Evolutionary conservation across 768 basidiomycete genomes (phyloP), one percentile per base, ranked within the genome.

Genomic region (Pisolithus sp.): DNA sequence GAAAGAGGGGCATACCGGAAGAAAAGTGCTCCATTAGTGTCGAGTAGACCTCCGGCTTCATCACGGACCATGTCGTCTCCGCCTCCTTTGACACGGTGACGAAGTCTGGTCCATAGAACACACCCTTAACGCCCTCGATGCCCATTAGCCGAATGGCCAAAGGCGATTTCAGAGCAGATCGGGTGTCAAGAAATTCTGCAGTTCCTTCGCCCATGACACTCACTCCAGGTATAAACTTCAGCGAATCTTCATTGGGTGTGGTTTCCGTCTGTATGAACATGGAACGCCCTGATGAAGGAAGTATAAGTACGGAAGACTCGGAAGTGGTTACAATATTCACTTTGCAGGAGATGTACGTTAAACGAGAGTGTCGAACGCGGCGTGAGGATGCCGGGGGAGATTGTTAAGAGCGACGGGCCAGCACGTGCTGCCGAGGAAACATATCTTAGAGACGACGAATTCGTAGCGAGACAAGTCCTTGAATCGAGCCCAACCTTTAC

Each of bases 221-320:
- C 21, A 85, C 77, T 0, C 96, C 96, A 1, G 95, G 96, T 53
- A 99, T 93, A 71, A 99, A 99, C 69, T 99, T 98, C 48, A 99
- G 80, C 1, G 94, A 95, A 65, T 97, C 93, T 30, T 92, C 90
- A 67, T 99, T 99, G 0, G 96, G 96, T 0, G 96, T 99, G 9
- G 85, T 82, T 71, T 97, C 94, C 5, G 95, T 98, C 71, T 99
- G 96, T 52, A 98, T 96, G 74, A 98, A 98, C 94, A 97, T 95
- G 49, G 87, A 86, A 21, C 93, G 82, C 31, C 71, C 89, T 91
- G 53, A 24, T 23, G 18, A 20, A 51, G 2, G 15, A 17, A 17
- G 26, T 4, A 26, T 53, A 28, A 49, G 20, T 23, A 15, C 43
- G 20, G 15, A 53, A 20, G 7, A 30, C 12, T 9, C 17, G 50